Evolutionary conservation across 2,329 filamentous ascomycete genomes (phyloP).

Genomic region (Rhynchosporium graminicola): DNA sequence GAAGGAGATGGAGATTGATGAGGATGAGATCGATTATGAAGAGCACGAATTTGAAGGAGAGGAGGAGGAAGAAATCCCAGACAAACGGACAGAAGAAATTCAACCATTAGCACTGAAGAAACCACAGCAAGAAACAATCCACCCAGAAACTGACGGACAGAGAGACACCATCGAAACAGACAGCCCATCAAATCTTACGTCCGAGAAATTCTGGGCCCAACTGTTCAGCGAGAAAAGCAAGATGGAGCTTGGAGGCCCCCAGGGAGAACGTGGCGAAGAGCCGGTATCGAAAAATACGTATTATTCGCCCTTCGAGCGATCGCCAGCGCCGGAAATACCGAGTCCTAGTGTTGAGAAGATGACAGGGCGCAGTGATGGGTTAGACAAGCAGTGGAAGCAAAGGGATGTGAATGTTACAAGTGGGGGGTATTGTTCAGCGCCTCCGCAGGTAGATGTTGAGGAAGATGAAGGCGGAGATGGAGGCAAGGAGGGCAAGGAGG

Average conservation of each 20-base stretch:
- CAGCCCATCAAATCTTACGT: not conserved
- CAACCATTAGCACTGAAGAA: too few species aligned
- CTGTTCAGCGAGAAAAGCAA: not conserved
- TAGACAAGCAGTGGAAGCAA: too few species aligned
- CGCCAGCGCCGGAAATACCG: not conserved
- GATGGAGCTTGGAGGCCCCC: too few species aligned
- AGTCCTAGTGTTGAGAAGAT: not conserved
- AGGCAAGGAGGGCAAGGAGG: not conserved
- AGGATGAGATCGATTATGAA: not conserved
- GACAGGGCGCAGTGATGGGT: too few species aligned
- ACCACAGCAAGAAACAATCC: too few species aligned
- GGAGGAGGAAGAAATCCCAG: not conserved
- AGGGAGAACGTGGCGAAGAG: not conserved
- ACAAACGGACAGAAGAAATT: not conserved
- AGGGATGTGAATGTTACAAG: too few species aligned
- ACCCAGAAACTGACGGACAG: not conserved
- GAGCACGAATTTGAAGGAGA: not conserved
- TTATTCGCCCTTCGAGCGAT: not conserved
- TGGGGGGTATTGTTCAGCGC: too few species aligned
- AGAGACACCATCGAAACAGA: not conserved
- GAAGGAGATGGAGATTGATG: not conserved
- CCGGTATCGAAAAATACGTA: not conserved
- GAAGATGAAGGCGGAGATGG: not conserved
- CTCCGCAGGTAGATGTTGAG: not conserved
- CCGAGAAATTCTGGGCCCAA: conserved; percentile 5